Percentiles rank a stretch among this genome's conserved stretches.
Evolutionary conservation across 768 basidiomycete species (phyloP).

Genomic region (Mycena pura): DNA sequence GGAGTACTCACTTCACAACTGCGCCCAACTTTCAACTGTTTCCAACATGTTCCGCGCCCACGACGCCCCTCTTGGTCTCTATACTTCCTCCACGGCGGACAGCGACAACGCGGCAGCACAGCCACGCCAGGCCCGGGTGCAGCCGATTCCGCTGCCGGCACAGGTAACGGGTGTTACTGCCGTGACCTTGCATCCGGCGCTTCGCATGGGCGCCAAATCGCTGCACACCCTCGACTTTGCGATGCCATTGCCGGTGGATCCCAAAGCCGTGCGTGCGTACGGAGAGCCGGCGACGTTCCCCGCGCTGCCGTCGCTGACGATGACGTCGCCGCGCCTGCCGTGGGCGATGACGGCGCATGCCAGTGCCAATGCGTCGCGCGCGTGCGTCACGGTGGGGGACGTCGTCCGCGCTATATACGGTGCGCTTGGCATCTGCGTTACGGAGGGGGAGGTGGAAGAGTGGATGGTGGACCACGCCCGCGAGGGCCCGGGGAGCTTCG

Average conservation of each 20-base stretch:
- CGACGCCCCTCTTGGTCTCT: too few relatives aligned
- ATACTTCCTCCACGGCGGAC: neutral
- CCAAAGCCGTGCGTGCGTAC: neutral
- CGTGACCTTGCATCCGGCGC: constrained; percentile 1
- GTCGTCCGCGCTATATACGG: neutral
- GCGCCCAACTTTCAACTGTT: neutral
- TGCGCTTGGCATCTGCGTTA: neutral
- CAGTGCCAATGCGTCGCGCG: too few relatives aligned
- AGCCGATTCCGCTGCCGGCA: constrained; percentile 4
- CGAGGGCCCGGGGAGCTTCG: neutral
- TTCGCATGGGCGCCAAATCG: neutral
- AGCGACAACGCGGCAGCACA: too few relatives aligned
- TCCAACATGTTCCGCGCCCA: neutral
- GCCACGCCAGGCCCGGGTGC: neutral
- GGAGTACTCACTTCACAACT: neutral
- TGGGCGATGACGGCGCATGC: constrained; percentile 24
- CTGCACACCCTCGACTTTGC: neutral
- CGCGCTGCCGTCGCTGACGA: constrained; percentile 21
- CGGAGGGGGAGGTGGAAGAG: constrained; percentile 2
- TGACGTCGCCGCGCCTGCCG: constrained; percentile 5
- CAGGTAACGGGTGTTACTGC: constrained; percentile 5
- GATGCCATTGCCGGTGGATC: neutral
- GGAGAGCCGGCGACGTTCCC: constrained; percentile 11
- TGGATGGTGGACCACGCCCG: neutral
- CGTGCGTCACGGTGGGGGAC: constrained; percentile 9